phyloP scores from a whole-genome alignment of 345 rosid genomes.

The Pelargonium nanum region DNA sequence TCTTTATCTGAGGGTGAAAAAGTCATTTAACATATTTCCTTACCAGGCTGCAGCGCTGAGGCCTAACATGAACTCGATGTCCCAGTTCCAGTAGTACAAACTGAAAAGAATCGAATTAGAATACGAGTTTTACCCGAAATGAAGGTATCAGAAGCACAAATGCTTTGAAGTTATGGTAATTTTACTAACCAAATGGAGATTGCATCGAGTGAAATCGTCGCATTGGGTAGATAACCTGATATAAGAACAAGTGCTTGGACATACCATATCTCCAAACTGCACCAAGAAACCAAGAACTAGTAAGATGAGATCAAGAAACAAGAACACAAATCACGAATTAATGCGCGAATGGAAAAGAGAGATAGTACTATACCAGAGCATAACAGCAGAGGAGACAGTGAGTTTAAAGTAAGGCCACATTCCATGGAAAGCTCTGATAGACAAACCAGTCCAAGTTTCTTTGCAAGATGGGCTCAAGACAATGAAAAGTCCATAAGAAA shows the following conservation, averaged over 20 bases:
- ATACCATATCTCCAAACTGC: constrained; percentile 96
- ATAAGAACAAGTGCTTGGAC: constrained; percentile 83
- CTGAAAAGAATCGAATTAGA: constrained; percentile 28
- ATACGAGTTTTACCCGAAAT: not conserved
- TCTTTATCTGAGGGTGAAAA: not conserved
- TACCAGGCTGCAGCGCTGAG: constrained; percentile 74
- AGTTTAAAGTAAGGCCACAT: constrained; percentile 94
- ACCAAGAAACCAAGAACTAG: not conserved
- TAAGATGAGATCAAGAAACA: not conserved
- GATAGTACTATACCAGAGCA: constrained; percentile 51
- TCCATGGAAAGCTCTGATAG: constrained; percentile 50
- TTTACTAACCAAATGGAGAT: constrained; percentile 65
- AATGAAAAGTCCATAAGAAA: constrained; percentile 44
- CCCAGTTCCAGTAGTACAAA: constrained; percentile 81
- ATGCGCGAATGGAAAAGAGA: too few relatives aligned
- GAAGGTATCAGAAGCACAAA: not conserved
- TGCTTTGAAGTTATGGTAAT: not conserved
- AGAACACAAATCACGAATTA: not conserved
- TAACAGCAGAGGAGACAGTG: constrained; percentile 73
- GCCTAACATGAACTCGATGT: constrained; percentile 82
- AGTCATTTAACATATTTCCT: not conserved
- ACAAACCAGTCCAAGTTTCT: constrained; percentile 78
- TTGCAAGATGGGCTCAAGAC: constrained; percentile 57
- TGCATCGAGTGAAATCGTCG: constrained; percentile 73
- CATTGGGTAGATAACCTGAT: constrained; percentile 66